Conservation (phyloP, 192 early-diverging fungal genomes). For the Phycomyces nitens region DNA sequence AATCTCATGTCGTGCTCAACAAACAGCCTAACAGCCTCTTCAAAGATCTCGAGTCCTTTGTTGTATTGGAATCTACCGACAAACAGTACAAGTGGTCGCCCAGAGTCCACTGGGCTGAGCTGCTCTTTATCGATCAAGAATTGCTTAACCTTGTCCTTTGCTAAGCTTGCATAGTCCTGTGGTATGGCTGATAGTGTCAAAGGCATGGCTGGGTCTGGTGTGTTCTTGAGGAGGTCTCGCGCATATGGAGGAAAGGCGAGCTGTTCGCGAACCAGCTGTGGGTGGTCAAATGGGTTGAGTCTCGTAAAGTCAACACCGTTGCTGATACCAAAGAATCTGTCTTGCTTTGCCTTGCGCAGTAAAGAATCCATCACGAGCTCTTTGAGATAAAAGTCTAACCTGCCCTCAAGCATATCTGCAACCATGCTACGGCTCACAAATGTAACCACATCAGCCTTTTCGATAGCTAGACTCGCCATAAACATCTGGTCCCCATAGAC, state of each 20-base stretch:
- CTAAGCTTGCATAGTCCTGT: conserved; percentile 13
- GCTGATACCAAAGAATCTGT: conserved; percentile 48
- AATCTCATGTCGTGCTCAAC: conserved; percentile 40
- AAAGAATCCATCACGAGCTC: conserved; percentile 51
- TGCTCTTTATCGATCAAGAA: conserved; percentile 39
- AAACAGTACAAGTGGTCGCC: conserved; percentile 43
- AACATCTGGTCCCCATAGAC: conserved; percentile 47
- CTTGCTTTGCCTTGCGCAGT: conserved; percentile 39
- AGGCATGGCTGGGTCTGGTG: neutral
- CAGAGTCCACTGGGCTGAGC: conserved; percentile 36
- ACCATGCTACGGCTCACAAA: conserved; percentile 55
- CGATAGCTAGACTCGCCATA: conserved; percentile 48
- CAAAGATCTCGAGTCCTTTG: conserved; percentile 51
- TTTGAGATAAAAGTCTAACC: conserved; percentile 51
- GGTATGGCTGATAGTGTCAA: neutral
- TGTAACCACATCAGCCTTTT: conserved; percentile 46
- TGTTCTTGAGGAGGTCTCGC: neutral
- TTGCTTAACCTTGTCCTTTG: conserved; percentile 46
- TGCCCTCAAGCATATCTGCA: conserved; percentile 50
- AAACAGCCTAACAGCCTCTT: conserved; percentile 29
- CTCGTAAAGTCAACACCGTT: conserved; percentile 51
- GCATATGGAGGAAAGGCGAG: conserved; percentile 39
- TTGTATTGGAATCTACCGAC: conserved; percentile 58
- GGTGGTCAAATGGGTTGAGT: conserved; percentile 46
- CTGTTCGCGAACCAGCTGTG: conserved; percentile 25